Conservation (phyloP, 2,329 filamentous ascomycete genomes). For the Diaporthe sp. region DNA sequence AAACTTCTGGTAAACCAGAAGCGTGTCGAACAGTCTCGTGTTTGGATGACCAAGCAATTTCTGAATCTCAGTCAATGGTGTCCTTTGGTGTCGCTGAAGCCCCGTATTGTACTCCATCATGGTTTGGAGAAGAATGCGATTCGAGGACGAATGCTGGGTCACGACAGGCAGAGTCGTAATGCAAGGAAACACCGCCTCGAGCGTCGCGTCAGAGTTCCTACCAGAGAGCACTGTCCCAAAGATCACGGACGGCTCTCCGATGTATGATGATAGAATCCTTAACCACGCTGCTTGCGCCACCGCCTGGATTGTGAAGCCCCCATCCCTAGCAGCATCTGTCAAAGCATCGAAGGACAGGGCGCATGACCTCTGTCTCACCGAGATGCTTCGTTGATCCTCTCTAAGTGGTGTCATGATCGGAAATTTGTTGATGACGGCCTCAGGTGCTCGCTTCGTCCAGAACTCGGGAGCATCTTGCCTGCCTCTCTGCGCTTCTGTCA, state of each 20-base stretch:
- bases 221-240: conserved; percentile 89
- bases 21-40: conserved; percentile 82
- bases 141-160: conserved; percentile 67
- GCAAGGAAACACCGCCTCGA: conserved; percentile 79
- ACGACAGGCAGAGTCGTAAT: conserved; percentile 85
- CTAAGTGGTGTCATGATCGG: conserved; percentile 79
- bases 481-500: conserved; percentile 52
- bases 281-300: conserved; percentile 85
- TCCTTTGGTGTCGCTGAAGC: conserved; percentile 79
- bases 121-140: conserved; percentile 68
- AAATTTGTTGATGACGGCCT: conserved; percentile 76
- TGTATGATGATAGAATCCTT: conserved; percentile 80
- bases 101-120: conserved; percentile 77
- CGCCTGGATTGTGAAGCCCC: conserved; percentile 82
- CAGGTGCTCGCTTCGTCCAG: conserved; percentile 72
- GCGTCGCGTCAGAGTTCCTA: conserved; percentile 72
- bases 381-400: conserved; percentile 51
- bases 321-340: conserved; percentile 66
- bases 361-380: conserved; percentile 56
- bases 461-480: conserved; percentile 62
- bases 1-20: conserved; percentile 85
- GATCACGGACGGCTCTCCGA: conserved; percentile 79
- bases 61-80: conserved; percentile 80
- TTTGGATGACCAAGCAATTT: conserved; percentile 77
- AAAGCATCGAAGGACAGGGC: conserved; percentile 60